Evolutionary conservation across 2,329 filamentous ascomycete species (phyloP), one percentile per base, ranked within the genome.

Genomic region (Ophiocordyceps camponoti-floridani): DNA sequence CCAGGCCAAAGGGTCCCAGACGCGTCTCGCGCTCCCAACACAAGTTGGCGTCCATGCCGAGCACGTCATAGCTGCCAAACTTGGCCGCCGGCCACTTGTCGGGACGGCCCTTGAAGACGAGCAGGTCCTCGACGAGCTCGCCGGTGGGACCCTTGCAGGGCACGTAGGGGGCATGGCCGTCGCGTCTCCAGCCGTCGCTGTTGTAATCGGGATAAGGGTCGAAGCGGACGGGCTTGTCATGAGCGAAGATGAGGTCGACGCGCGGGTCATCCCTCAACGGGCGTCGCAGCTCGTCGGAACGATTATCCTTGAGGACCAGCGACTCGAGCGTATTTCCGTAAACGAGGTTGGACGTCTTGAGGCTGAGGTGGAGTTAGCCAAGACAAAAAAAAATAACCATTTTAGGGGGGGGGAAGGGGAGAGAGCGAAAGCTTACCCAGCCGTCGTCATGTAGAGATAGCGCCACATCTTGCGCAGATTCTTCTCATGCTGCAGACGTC

Each of bases 161-260:
- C 6, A 75, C 68, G 53, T 80, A 75, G 45, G 69, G 58, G 14
- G 78, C 80, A 42, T 70, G 66, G 50, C 72, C 72, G 28, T 62
- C 58, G 42, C 63, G 61, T 52, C 66, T 71, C 79, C 79, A 87
- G 13, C 65, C 59, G 4, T 65, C 62, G 43, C 69, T 72, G 53
- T 83, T 81, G 62, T 86, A 84, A 14, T 73, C 64, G 1, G 82
- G 82, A 50, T 86, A 87, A 0, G 83, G 83, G 47, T 79, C 70
- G 59, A 84, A 85, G 18, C 71, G 65, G 45, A 73, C 65, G 1
- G 76, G 71, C 43, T 66, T 60, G 40, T 70, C 62, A 12, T 60
- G 55, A 44, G 55, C 67, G 52, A 69, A 73, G 33, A 59, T 59
- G 27, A 58, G 49, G 42, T 56, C 54, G 9, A 56, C 53, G n/a